Conservation (phyloP, 345 rosid genomes). For the Lenwebbia sp. region DNA sequence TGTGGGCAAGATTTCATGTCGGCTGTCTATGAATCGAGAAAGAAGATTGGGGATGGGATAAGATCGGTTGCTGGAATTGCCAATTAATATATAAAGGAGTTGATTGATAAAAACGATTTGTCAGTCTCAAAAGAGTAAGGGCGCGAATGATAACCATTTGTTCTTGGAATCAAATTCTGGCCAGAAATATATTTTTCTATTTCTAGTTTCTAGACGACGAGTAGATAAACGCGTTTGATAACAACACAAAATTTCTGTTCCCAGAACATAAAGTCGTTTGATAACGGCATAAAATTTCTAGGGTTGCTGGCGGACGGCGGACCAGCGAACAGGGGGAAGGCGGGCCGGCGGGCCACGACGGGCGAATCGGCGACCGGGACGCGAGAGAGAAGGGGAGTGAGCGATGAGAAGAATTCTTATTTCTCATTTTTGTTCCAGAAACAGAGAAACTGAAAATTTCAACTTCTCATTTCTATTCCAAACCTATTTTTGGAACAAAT, state of each 20-base stretch:
- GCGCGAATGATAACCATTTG: too few relatives aligned
- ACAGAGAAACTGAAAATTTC: not conserved
- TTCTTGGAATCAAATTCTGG: too few relatives aligned
- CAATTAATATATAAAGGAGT: not conserved
- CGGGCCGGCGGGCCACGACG: accelerated
- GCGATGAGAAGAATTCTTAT: not conserved
- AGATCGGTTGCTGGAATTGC: not conserved
- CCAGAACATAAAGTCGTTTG: accelerated
- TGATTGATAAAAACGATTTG: too few relatives aligned
- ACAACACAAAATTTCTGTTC: not conserved
- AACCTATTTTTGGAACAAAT: not conserved
- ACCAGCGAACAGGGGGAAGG: too few relatives aligned
- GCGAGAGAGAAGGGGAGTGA: accelerated
- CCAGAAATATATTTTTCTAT: too few relatives aligned
- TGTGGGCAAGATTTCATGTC: not conserved
- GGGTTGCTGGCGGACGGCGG: too few relatives aligned
- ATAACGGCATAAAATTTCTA: too few relatives aligned
- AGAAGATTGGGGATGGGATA: not conserved
- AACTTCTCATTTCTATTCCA: not conserved
- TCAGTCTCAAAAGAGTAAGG: too few relatives aligned
- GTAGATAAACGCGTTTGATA: accelerated
- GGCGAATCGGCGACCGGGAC: accelerated
- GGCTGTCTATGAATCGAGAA: not conserved
- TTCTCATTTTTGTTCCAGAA: accelerated
- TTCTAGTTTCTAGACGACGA: too few relatives aligned